Evolutionary conservation across 495 filamentous ascomycete species (phyloP).

Genomic region (Hypoxylon cercidicola): DNA sequence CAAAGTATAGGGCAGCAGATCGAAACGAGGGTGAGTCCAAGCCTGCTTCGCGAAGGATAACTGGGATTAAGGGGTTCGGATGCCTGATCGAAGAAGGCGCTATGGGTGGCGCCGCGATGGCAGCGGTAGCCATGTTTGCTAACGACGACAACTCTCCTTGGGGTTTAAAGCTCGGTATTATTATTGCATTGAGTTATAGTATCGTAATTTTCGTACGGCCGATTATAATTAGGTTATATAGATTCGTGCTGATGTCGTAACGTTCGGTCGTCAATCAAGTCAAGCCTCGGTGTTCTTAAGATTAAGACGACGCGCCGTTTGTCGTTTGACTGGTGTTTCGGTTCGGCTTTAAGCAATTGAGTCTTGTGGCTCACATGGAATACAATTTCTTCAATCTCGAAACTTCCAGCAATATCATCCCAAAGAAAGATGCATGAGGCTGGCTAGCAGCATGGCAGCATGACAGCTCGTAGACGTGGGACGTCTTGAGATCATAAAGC

Average conservation of each 20-base stretch:
- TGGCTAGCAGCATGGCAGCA: conserved; percentile 6
- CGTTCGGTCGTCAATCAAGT: not conserved
- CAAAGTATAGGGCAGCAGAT: conserved; percentile 85
- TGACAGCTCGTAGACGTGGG: not conserved
- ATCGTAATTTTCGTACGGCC: conserved; percentile 3
- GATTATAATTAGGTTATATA: conserved; percentile 14
- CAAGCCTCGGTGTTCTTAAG: not conserved
- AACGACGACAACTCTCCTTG: conserved; percentile 13
- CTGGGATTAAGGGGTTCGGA: conserved; percentile 68
- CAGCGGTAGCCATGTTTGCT: conserved; percentile 33
- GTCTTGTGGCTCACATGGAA: not conserved
- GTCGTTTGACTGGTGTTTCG: conserved; percentile 9
- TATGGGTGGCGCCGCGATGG: conserved; percentile 21
- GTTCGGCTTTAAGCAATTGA: conserved; percentile 5
- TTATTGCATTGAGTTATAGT: conserved; percentile 26
- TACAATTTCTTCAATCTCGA: conserved; percentile 1
- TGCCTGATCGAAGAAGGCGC: conserved; percentile 37
- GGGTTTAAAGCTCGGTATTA: conserved; percentile 16
- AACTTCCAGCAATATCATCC: conserved; percentile 8
- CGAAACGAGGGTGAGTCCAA: conserved; percentile 97
- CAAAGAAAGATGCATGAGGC: conserved; percentile 6
- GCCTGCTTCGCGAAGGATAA: conserved; percentile 90
- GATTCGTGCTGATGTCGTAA: not conserved
- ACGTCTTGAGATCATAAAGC: conserved; percentile 4
- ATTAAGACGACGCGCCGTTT: conserved; percentile 13